phyloP scores from a whole-genome alignment of 2,329 filamentous ascomycete species.

The Ascochyta rabiei region DNA sequence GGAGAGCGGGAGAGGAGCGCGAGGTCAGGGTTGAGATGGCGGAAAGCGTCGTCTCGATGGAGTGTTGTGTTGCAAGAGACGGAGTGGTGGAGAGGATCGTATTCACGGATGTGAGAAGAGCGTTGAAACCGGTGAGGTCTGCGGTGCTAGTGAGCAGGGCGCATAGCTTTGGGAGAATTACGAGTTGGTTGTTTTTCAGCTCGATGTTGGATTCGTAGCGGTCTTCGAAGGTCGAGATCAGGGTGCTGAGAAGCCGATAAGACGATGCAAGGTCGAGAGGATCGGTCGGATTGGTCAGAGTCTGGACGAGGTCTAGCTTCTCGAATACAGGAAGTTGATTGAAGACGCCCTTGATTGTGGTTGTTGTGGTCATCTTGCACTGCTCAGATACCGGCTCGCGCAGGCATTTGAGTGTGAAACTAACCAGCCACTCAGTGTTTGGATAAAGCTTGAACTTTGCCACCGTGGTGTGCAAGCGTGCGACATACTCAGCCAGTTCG shows the following conservation, averaged over 20 bases:
- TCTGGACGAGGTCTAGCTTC: slow-evolving; percentile 28
- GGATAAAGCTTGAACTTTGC: slow-evolving; percentile 35
- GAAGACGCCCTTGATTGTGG: slow-evolving; percentile 25
- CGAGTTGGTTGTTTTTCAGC: slow-evolving; percentile 34
- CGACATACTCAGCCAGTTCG: slow-evolving; percentile 25
- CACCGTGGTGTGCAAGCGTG: slow-evolving; percentile 27
- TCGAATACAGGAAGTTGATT: slow-evolving; percentile 20
- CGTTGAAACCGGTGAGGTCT: slow-evolving; percentile 59
- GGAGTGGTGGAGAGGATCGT: slow-evolving; percentile 48
- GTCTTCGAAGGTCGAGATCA: slow-evolving; percentile 41
- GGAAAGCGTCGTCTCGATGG: slow-evolving; percentile 50
- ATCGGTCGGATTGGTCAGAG: slow-evolving; percentile 19
- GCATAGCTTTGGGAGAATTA: slow-evolving; percentile 36
- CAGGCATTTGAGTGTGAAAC: slow-evolving; percentile 30
- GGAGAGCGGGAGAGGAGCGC: slow-evolving; percentile 38
- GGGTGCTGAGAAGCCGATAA: slow-evolving; percentile 31
- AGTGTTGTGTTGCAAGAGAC: slow-evolving; percentile 52
- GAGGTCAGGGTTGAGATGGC: slow-evolving; percentile 45
- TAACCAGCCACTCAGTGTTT: slow-evolving; percentile 27
- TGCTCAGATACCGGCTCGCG: slow-evolving; percentile 18
- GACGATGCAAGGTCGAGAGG: slow-evolving; percentile 17
- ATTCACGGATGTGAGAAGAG: slow-evolving; percentile 56
- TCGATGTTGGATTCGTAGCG: slow-evolving; percentile 26
- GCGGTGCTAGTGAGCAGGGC: slow-evolving; percentile 54
- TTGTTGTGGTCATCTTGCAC: slow-evolving; percentile 16